A percentile compares a stretch with the other conserved stretches of the same genome.
Conservation (phyloP, 768 basidiomycete species). For the Tubosaeta brunneosetosa region DNA sequence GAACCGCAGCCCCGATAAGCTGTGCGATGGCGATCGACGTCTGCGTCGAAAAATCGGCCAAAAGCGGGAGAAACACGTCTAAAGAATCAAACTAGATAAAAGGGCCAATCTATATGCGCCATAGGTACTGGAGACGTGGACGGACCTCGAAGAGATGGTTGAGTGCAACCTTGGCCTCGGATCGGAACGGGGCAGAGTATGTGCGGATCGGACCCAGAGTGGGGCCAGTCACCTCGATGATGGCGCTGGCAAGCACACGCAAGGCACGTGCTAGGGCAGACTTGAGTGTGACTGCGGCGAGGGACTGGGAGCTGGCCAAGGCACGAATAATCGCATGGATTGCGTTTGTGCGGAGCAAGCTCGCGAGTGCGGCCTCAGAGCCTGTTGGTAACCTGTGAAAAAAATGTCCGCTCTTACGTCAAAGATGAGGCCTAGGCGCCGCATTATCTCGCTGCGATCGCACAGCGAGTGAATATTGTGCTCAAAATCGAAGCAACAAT, state of each 20-base stretch:
- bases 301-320: constrained; percentile 38
- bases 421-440: neutral
- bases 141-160: constrained; percentile 59
- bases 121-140: neutral
- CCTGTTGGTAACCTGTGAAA: constrained; percentile 33
- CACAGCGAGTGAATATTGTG: constrained; percentile 1
- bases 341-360: constrained; percentile 54
- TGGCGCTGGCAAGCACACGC: constrained; percentile 50
- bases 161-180: constrained; percentile 54
- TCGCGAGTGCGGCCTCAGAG: constrained; percentile 54
- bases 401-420: neutral
- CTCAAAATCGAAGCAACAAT: constrained; percentile 1
- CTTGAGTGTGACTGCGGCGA: constrained; percentile 39
- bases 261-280: constrained; percentile 62
- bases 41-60: constrained; percentile 41
- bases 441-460: neutral
- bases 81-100: constrained; percentile 48
- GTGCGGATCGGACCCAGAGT: constrained; percentile 56
- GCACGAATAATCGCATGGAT: constrained; percentile 60
- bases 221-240: constrained; percentile 68
- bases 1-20: constrained; percentile 50
- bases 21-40: constrained; percentile 51
- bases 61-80: constrained; percentile 64
- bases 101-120: neutral
- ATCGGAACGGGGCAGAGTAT: constrained; percentile 34